A percentile compares a stretch with the other conserved stretches of the same genome.
Conservation (phyloP, 345 rosid genomes). For the Eucalyptus cloeziana region DNA sequence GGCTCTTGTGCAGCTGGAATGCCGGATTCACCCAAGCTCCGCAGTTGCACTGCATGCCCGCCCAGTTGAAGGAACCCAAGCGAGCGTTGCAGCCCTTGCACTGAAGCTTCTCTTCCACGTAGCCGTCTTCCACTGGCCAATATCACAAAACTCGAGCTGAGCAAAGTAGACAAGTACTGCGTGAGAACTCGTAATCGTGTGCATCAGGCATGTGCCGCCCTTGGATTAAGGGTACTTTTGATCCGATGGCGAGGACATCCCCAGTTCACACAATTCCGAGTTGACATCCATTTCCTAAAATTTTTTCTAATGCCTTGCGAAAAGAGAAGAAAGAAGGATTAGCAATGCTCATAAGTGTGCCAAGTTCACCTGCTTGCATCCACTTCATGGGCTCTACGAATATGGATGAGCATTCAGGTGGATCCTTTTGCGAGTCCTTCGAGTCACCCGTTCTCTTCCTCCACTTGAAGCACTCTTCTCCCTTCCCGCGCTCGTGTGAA, state of each 20-base stretch:
- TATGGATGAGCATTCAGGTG: constrained; percentile 57
- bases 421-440: constrained; percentile 5
- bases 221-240: not conserved
- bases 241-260: not conserved
- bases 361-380: constrained; percentile 58
- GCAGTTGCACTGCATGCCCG: constrained; percentile 92
- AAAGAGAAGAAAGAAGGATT: not conserved
- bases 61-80: constrained; percentile 89
- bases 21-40: constrained; percentile 96
- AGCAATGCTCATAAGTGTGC: not conserved
- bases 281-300: not conserved
- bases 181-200: not conserved
- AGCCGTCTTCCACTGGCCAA: constrained; percentile 60
- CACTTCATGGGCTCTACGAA: constrained; percentile 94
- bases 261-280: not conserved
- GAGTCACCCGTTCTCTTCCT: constrained; percentile 47
- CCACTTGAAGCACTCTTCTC: constrained; percentile 69
- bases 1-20: constrained; percentile 71
- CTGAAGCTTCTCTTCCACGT: constrained; percentile 67
- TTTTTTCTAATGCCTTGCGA: not conserved
- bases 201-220: not conserved
- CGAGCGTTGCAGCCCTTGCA: constrained; percentile 78
- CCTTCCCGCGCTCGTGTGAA: constrained; percentile 57
- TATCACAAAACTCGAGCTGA: not conserved
- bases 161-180: not conserved